Percentiles rank a stretch among this genome's conserved stretches.
Evolutionary conservation across 2,329 filamentous ascomycete species (phyloP).

Genomic region (Juglanconis oblonga): DNA sequence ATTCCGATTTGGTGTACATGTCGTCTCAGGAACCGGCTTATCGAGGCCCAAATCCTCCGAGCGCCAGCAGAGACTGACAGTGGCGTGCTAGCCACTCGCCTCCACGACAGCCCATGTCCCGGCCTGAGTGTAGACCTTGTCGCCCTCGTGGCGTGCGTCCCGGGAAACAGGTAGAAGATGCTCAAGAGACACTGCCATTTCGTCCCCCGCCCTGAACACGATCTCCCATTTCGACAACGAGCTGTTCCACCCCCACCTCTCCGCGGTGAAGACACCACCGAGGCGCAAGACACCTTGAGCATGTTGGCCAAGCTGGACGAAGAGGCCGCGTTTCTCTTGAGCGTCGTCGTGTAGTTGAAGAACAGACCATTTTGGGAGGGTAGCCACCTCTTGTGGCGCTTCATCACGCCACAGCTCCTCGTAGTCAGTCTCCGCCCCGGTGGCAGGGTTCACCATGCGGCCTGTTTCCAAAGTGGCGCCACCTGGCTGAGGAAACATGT

Average conservation of each 20-base stretch:
- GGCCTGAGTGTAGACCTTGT: neutral
- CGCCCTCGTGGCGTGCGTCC: neutral
- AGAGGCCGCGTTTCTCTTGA: slow-evolving; percentile 41
- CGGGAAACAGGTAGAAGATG: neutral
- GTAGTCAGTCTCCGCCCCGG: slow-evolving; percentile 50
- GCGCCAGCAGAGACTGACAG: no score
- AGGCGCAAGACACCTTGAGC: slow-evolving; percentile 55
- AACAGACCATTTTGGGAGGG: slow-evolving; percentile 30
- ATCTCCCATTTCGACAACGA: slow-evolving; percentile 3
- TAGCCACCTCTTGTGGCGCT: slow-evolving; percentile 28
- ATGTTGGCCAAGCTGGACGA: slow-evolving; percentile 51
- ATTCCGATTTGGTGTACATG: no score
- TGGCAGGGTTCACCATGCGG: slow-evolving; percentile 55
- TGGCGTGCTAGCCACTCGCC: neutral
- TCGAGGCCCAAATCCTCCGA: no score
- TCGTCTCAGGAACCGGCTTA: no score
- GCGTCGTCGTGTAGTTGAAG: slow-evolving; percentile 35
- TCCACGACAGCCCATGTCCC: slow-evolving; percentile 14
- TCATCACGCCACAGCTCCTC: slow-evolving; percentile 65
- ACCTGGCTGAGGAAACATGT: slow-evolving; percentile 46
- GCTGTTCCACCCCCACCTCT: slow-evolving; percentile 52
- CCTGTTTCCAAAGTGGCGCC: slow-evolving; percentile 54
- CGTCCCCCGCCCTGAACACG: neutral
- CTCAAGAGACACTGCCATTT: neutral
- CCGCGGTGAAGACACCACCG: slow-evolving; percentile 41